Evolutionary conservation across 768 basidiomycete genomes (phyloP).

Genomic region (Phlebiopsis flavidoalba): DNA sequence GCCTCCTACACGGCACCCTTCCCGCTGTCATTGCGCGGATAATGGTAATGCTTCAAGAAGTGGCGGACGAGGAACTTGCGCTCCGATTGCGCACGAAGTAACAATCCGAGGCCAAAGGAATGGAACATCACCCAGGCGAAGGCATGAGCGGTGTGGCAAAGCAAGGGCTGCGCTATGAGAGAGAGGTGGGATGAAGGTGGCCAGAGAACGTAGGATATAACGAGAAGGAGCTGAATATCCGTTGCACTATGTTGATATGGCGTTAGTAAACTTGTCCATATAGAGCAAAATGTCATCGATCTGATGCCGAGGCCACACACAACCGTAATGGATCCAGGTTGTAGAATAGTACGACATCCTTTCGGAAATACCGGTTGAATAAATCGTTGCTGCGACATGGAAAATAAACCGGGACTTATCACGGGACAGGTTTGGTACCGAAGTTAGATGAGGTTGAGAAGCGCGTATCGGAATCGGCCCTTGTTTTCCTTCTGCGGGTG

Average conservation of each 20-base stretch:
- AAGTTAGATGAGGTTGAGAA: slow-evolving; percentile 4
- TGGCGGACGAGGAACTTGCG: slow-evolving; percentile 90
- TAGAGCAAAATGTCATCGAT: not conserved
- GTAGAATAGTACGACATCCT: slow-evolving; percentile 74
- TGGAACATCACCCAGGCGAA: slow-evolving; percentile 84
- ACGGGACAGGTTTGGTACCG: slow-evolving; percentile 1
- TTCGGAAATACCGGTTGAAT: slow-evolving; percentile 83
- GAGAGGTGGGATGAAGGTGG: slow-evolving; percentile 56
- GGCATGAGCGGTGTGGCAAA: slow-evolving; percentile 79
- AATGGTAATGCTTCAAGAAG: slow-evolving; percentile 92
- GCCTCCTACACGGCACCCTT: slow-evolving; percentile 87
- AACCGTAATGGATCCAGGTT: slow-evolving; percentile 89
- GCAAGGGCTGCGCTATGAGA: slow-evolving; percentile 44
- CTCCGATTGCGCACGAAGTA: slow-evolving; percentile 81
- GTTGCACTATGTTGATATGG: slow-evolving; percentile 52
- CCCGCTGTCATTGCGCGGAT: slow-evolving; percentile 62
- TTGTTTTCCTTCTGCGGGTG: slow-evolving; percentile 7
- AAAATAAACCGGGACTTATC: too few species aligned
- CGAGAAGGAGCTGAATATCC: slow-evolving; percentile 75
- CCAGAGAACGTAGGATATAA: slow-evolving; percentile 63
- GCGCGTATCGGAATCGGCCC: not conserved
- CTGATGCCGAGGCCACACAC: slow-evolving; percentile 19
- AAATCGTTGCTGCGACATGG: slow-evolving; percentile 80
- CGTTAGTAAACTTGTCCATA: slow-evolving; percentile 13
- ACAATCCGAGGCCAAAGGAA: slow-evolving; percentile 78